Conservation (phyloP, 495 filamentous ascomycete species). For the Chlorociboria aeruginascens region DNA sequence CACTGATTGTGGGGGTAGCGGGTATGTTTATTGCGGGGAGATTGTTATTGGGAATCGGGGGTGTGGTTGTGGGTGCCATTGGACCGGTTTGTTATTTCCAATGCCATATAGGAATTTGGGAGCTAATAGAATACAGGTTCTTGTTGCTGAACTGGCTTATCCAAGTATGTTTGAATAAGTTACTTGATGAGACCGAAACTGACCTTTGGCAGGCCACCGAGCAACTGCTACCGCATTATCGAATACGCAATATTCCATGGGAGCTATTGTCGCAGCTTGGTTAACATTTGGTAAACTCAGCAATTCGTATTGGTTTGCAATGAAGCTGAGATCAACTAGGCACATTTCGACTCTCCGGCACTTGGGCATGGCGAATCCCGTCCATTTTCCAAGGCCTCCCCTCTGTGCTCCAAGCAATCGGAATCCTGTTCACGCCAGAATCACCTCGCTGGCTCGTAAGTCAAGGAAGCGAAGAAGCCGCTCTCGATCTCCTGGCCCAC, state of each 20-base stretch:
- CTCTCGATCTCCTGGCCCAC: conserved; percentile 25
- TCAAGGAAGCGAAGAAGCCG: conserved; percentile 34
- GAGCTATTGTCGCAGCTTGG: conserved; percentile 14
- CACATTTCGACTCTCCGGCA: conserved; percentile 1
- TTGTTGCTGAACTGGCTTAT: conserved; percentile 24
- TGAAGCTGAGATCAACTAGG: not conserved
- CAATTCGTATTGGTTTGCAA: too few relatives aligned
- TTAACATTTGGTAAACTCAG: conserved; percentile 17
- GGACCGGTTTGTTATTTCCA: conserved; percentile 14
- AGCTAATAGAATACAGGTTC: not conserved
- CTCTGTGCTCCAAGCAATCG: conserved; percentile 1
- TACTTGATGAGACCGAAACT: not conserved
- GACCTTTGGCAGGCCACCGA: not conserved
- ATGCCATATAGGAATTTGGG: not conserved
- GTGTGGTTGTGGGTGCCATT: conserved; percentile 14
- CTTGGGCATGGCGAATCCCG: conserved; percentile 11
- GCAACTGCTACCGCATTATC: conserved; percentile 1
- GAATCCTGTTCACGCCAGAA: conserved; percentile 35
- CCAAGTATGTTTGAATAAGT: conserved; percentile 9
- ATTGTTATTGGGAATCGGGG: conserved; percentile 9
- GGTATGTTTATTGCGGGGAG: conserved; percentile 18
- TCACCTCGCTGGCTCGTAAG: conserved; percentile 40
- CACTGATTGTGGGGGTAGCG: conserved; percentile 18
- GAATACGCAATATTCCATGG: conserved; percentile 5
- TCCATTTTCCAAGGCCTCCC: conserved; percentile 14